Conservation (phyloP, 768 basidiomycete species). For the Royoungia palumana region DNA sequence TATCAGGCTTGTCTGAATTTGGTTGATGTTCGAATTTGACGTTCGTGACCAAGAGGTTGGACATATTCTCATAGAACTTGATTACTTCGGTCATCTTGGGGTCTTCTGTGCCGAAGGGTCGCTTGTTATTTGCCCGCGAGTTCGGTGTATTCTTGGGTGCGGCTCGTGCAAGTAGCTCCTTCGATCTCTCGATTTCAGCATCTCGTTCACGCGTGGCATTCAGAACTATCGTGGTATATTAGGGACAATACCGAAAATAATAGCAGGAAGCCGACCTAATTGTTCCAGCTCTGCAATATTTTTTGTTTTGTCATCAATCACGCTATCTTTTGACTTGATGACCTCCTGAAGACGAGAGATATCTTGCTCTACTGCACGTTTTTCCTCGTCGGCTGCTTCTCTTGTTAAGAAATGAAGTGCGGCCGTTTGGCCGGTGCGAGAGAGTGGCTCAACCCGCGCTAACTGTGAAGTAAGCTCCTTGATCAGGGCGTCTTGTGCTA, state of each 20-base stretch:
- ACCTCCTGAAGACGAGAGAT: slow-evolving; percentile 41
- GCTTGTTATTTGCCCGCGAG: slow-evolving; percentile 32
- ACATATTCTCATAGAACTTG: slow-evolving; percentile 82
- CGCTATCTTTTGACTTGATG: slow-evolving; percentile 41
- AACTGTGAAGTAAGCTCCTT: slow-evolving; percentile 51
- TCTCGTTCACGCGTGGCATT: slow-evolving; percentile 55
- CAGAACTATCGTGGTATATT: slow-evolving; percentile 38
- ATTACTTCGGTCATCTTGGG: slow-evolving; percentile 60
- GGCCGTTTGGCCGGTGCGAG: slow-evolving; percentile 45
- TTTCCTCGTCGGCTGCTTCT: slow-evolving; percentile 71
- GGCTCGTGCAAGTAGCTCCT: slow-evolving; percentile 40
- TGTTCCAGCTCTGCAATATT: slow-evolving; percentile 47
- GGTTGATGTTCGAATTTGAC: slow-evolving; percentile 45
- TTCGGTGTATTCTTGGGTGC: slow-evolving; percentile 40
- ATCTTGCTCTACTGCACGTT: slow-evolving; percentile 48
- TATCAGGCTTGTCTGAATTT: slow-evolving; percentile 39
- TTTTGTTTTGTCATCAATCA: slow-evolving; percentile 43
- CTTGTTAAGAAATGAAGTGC: slow-evolving; percentile 68
- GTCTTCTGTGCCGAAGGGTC: slow-evolving; percentile 43
- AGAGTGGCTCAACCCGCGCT: slow-evolving; percentile 52
- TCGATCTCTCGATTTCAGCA: slow-evolving; percentile 58
- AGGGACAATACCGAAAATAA: not conserved
- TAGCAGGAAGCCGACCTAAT: slow-evolving; percentile 38
- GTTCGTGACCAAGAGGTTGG: slow-evolving; percentile 68
- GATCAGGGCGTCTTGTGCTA: slow-evolving; percentile 53